Percentiles rank a stretch among this genome's conserved stretches.
Conservation (phyloP, 1,139 yeast species). For the Kurtzmaniella quercitrusa region DNA sequence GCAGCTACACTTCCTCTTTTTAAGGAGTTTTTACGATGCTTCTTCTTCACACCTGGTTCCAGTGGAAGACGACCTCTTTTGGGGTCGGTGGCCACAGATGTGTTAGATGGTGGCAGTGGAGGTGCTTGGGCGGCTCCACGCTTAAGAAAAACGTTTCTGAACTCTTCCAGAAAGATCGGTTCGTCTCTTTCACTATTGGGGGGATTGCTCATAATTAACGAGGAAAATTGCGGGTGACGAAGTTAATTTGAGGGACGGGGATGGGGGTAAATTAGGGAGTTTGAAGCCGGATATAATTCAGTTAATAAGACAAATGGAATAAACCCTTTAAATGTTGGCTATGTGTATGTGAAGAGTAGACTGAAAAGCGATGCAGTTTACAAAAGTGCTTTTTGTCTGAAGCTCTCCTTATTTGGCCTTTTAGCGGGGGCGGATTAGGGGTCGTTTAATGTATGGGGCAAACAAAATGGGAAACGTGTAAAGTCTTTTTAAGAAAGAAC, state of each 20-base stretch:
- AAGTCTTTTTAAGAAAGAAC: background rate
- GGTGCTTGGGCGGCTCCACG: conserved; percentile 1
- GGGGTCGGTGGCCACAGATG: conserved; percentile 10
- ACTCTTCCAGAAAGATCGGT: conserved; percentile 27
- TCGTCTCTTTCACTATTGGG: conserved; percentile 20
- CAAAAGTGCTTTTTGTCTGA: too few relatives aligned
- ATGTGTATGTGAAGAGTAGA: too few relatives aligned
- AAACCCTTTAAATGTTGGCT: too few relatives aligned
- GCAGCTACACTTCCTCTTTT: conserved; percentile 7
- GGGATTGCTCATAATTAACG: conserved; percentile 13
- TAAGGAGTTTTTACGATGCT: conserved; percentile 7
- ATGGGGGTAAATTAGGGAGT: background rate
- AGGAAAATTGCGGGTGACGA: background rate
- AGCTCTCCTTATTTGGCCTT: too few relatives aligned
- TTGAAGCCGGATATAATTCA: too few relatives aligned
- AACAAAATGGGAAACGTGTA: background rate
- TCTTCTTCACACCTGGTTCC: conserved; percentile 10
- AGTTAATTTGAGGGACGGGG: background rate
- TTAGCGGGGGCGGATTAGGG: too few relatives aligned
- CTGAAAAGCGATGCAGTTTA: too few relatives aligned
- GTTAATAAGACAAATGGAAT: too few relatives aligned
- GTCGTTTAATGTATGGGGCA: too few relatives aligned
- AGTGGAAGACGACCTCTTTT: conserved; percentile 13
- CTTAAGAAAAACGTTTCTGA: conserved; percentile 31
- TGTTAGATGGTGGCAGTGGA: background rate